Evolutionary conservation across 345 rosid genomes (phyloP).

Genomic region (Clarkia xantiana): DNA sequence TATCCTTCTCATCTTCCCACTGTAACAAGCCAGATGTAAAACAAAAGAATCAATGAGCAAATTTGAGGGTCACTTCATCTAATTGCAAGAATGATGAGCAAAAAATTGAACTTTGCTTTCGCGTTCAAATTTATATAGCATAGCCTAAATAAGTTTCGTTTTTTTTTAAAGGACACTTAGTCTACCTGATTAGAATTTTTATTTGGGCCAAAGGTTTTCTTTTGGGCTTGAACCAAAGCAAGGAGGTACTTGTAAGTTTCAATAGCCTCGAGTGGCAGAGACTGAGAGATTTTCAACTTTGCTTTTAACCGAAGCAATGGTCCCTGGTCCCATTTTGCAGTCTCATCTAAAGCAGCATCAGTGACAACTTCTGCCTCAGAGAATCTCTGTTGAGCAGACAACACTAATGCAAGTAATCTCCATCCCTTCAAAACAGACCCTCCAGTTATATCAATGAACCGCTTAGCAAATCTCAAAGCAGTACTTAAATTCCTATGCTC

Average conservation of each 20-base stretch:
- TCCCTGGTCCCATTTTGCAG: conserved; percentile 85
- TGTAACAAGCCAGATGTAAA: conserved; percentile 12
- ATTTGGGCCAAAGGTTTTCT: conserved; percentile 59
- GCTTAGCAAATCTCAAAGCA: conserved; percentile 61
- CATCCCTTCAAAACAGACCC: conserved; percentile 81
- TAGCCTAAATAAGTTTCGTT: no score
- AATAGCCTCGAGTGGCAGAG: conserved; percentile 59
- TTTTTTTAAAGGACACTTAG: no score
- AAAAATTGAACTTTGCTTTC: no score
- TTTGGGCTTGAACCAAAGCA: conserved; percentile 84
- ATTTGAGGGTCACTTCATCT: no score
- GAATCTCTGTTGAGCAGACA: conserved; percentile 79
- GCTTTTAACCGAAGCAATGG: conserved; percentile 73
- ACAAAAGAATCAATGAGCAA: background rate
- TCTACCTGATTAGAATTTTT: conserved; percentile 50
- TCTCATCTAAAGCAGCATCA: conserved; percentile 89
- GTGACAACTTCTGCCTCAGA: conserved; percentile 80
- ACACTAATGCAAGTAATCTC: conserved; percentile 68
- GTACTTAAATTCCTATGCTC: conserved; percentile 66
- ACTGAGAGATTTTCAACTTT: conserved; percentile 56
- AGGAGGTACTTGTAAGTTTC: conserved; percentile 78
- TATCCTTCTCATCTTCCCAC: conserved; percentile 49
- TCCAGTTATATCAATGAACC: conserved; percentile 63
- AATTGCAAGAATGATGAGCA: no score
- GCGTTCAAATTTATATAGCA: no score